Percentiles rank a stretch among this genome's conserved stretches.
phyloP scores from a whole-genome alignment of 352 stramenopile species.

The Globisporangium yorkense region DNA sequence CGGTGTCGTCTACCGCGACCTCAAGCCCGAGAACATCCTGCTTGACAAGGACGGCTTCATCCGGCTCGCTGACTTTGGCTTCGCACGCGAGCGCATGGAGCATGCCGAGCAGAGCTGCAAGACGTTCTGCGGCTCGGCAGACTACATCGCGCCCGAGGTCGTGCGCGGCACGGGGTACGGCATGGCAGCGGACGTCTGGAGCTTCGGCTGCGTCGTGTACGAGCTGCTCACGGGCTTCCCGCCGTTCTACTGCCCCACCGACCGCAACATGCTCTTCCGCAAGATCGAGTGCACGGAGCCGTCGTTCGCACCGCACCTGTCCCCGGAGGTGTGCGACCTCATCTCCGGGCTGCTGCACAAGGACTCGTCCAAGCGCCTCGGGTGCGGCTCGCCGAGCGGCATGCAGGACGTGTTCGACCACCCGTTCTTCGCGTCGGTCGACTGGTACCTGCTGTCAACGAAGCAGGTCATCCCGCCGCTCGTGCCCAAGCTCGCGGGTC shows the following conservation, averaged over 20 bases:
- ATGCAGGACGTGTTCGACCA: slow-evolving; percentile 74
- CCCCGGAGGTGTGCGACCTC: slow-evolving; percentile 45
- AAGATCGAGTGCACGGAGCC: slow-evolving; percentile 94
- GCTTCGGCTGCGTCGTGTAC: slow-evolving; percentile 87
- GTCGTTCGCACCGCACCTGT: slow-evolving; percentile 90
- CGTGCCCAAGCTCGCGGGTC: slow-evolving; percentile 32
- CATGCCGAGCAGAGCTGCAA: slow-evolving; percentile 58
- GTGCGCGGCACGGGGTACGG: slow-evolving; percentile 70
- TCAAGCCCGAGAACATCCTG: slow-evolving; percentile 91
- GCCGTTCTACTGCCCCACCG: slow-evolving; percentile 90
- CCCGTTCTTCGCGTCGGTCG: slow-evolving; percentile 65
- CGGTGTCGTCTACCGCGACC: slow-evolving; percentile 84
- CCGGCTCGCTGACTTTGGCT: slow-evolving; percentile 79
- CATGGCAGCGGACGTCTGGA: slow-evolving; percentile 77
- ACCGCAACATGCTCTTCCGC: slow-evolving; percentile 92
- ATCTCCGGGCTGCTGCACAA: slow-evolving; percentile 61
- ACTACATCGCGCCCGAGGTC: slow-evolving; percentile 85
- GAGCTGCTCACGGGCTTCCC: slow-evolving; percentile 81
- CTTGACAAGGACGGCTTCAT: slow-evolving; percentile 89
- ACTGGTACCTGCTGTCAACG: slow-evolving; percentile 70
- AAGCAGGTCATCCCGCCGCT: slow-evolving; percentile 69
- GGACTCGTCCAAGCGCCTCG: slow-evolving; percentile 47
- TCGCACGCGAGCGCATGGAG: slow-evolving; percentile 50
- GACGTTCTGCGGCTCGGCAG: slow-evolving; percentile 77
- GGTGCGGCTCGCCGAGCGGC: slow-evolving; percentile 36